Base-by-base conservation (phyloP, 371 early-diverging fungal species). In the Polyrhizophydium stewartii region DNA sequence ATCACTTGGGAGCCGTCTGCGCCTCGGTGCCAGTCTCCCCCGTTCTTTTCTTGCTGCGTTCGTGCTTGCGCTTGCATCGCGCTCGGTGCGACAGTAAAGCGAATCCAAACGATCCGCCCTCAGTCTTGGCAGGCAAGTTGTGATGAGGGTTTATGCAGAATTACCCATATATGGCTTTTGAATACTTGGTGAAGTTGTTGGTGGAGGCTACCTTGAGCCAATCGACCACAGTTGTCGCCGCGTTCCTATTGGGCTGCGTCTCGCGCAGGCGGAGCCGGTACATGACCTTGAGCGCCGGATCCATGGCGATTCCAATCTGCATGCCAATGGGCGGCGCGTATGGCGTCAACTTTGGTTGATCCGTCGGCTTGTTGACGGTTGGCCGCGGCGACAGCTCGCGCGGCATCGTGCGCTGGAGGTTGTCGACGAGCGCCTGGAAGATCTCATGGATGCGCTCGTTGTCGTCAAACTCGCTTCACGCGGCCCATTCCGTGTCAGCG, bases 391-490 rank as follows among this genome's bases (percentile, higher is more conserved):
- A n/a, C 45, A 45, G 6, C 5, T 45, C 45, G 5, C 45, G 45
- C 6, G 45, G 45, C 19, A 19, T 19, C 19, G 45, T 10, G 3
- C 55, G 52, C 6, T 37, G 17, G 12, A 47, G 19, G 6, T 16
- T 25, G n/a, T 50, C 51, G 5, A 61, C 55, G 22, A 61, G 32
- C 17, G 33, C 6, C 24, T 51, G 22, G 31, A 61, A 61, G 10
- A 61, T 61, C 22, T 55, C 35, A 43, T 61, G 61, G 19, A 31
- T 61, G 7, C 35, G 22, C 1, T 61, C 61, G 53, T 33, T 13
- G 33, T 52, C 32, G 12, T 33, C 33, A 5, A 13, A 7, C 53
- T 52, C 53, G 30, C 33, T 28, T 10, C 50, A 13, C 28, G 31
- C 10, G 6, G 19, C 3, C 25, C 33, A 31, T 12, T 28, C 30